Conservation (phyloP, 2,329 filamentous ascomycete species). For the Arthrobotrys conoides region DNA sequence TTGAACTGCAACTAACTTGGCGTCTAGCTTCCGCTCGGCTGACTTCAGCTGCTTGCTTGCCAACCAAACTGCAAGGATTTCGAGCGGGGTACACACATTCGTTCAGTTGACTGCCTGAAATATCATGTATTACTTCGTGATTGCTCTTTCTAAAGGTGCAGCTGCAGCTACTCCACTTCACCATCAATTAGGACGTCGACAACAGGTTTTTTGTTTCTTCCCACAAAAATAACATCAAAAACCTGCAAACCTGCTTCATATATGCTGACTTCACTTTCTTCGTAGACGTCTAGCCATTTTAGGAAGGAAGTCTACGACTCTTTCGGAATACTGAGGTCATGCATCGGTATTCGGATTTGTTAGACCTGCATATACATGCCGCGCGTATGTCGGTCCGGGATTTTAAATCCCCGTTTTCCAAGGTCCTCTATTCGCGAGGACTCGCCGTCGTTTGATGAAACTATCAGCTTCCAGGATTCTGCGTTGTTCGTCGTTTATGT, state of each 20-base stretch:
- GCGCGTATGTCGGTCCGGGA: constrained; percentile 28
- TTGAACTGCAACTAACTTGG: not conserved
- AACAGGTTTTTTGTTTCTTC: not conserved
- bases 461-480: not conserved
- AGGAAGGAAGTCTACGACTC: not conserved
- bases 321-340: not conserved
- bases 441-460: not conserved
- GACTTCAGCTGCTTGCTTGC: not conserved
- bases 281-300: constrained; percentile 14
- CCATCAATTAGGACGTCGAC: not conserved
- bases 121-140: constrained; percentile 1
- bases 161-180: constrained; percentile 24
- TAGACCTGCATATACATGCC: constrained; percentile 6
- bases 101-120: constrained; percentile 4
- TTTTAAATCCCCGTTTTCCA: constrained; percentile 9
- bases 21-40: constrained; percentile 26
- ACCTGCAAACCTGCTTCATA: not conserved
- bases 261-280: constrained; percentile 4
- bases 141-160: not conserved
- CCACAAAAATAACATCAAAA: not conserved
- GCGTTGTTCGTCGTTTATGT: constrained; percentile 3
- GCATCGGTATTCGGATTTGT: not conserved
- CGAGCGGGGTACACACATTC: constrained; percentile 10
- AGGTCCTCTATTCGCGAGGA: not conserved
- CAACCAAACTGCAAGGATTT: constrained; percentile 1